Evolutionary conservation across 192 early-diverging fungal genomes (phyloP).

Genomic region (Linnemannia elongata): DNA sequence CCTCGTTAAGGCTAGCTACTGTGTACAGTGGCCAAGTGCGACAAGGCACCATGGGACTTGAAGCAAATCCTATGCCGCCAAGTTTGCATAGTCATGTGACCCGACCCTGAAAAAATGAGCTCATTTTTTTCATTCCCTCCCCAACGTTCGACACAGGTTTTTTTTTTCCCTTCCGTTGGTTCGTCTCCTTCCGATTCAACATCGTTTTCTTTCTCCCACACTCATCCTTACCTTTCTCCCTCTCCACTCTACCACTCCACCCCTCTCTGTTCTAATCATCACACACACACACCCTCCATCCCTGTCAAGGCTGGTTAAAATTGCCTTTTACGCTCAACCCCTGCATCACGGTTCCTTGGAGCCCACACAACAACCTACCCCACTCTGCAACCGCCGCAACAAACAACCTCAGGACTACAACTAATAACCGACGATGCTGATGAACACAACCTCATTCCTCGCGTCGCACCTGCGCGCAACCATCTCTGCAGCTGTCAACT

Average conservation of each 20-base stretch:
- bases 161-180: neutral
- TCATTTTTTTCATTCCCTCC: slow-evolving; percentile 9
- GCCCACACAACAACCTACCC: neutral
- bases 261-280: neutral
- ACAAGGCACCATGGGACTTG: too few species aligned
- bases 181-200: neutral
- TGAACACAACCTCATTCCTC: slow-evolving; percentile 52
- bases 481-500: slow-evolving; percentile 38
- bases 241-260: neutral
- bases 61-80: neutral
- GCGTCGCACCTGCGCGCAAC: slow-evolving; percentile 38
- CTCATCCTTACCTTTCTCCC: neutral
- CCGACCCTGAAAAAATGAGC: neutral
- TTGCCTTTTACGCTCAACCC: neutral
- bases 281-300: neutral
- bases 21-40: too few species aligned
- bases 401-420: neutral
- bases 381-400: neutral
- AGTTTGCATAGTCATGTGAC: neutral
- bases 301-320: slow-evolving; percentile 12
- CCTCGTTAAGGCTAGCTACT: too few species aligned
- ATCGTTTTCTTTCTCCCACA: neutral
- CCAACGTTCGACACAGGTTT: neutral
- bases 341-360: slow-evolving; percentile 8
- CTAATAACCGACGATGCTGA: slow-evolving; percentile 23